phyloP scores from a whole-genome alignment of 1,284 basidiomycete genomes.

The Erythrobasidium hasegawianum region DNA sequence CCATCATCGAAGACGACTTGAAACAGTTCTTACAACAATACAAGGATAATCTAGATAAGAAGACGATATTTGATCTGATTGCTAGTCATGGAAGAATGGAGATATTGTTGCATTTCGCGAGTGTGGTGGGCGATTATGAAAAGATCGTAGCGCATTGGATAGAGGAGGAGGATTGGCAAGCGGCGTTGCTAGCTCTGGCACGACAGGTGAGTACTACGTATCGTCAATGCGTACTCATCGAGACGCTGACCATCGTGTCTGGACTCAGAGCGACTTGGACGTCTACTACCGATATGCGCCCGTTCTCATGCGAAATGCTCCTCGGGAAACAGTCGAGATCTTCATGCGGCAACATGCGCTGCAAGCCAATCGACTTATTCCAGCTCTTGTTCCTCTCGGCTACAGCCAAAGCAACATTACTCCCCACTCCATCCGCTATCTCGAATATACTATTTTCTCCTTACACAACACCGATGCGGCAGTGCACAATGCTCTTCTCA shows the following conservation, averaged over 20 bases:
- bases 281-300: conserved; percentile 91
- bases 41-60: conserved; percentile 77
- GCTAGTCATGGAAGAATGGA: conserved; percentile 88
- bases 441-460: conserved; percentile 76
- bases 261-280: conserved; percentile 60
- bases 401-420: conserved; percentile 52
- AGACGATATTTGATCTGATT: conserved; percentile 86
- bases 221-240: no score
- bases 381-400: conserved; percentile 78
- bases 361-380: conserved; percentile 79
- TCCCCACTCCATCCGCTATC: conserved; percentile 82
- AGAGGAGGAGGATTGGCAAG: conserved; percentile 82
- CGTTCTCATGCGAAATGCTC: conserved; percentile 77
- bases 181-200: conserved; percentile 81
- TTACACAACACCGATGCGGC: conserved; percentile 74
- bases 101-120: conserved; percentile 86
- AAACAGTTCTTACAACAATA: conserved; percentile 88
- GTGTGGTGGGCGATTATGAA: conserved; percentile 71
- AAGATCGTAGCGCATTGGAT: conserved; percentile 91
- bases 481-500: conserved; percentile 90
- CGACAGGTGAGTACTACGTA: conserved; percentile 78
- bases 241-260: no score
- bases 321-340: conserved; percentile 83
- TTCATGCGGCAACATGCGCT: conserved; percentile 82
- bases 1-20: conserved; percentile 86